phyloP scores from a whole-genome alignment of 495 filamentous ascomycete genomes.

The Penicillium psychrofluorescens region DNA sequence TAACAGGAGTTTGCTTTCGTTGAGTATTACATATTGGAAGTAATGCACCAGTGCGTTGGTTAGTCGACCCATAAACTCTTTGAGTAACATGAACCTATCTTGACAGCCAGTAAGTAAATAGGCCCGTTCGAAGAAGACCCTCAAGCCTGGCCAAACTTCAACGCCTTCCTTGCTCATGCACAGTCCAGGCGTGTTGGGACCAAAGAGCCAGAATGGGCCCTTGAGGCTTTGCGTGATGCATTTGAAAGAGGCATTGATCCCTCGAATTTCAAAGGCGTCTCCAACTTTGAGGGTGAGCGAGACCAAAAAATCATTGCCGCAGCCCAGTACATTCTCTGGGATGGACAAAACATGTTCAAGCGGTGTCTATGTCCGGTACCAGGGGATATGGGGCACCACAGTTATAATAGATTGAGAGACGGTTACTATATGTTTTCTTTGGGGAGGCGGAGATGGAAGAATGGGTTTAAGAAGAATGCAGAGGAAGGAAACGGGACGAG shows the following conservation, averaged over 20 bases:
- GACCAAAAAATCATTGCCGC: background rate
- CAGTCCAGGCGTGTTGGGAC: background rate
- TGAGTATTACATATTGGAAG: no score
- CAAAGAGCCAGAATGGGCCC: background rate
- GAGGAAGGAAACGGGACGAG: background rate
- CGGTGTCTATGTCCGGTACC: background rate
- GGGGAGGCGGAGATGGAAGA: background rate
- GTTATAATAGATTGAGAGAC: no score
- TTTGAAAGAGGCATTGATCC: background rate
- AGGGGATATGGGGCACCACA: background rate
- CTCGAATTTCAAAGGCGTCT: background rate
- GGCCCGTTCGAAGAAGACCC: no score
- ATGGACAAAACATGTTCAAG: background rate
- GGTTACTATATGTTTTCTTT: background rate
- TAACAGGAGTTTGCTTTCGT: no score
- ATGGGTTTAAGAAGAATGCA: background rate
- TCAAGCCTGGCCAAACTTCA: background rate
- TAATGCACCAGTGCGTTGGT: no score
- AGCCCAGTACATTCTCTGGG: background rate
- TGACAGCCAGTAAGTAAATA: no score
- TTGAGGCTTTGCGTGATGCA: background rate
- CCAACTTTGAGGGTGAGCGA: background rate
- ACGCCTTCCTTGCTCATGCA: background rate
- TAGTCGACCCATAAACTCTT: no score
- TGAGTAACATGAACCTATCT: no score